Evolutionary conservation across 371 early-diverging fungal genomes (phyloP).

Genomic region (Mortierella sp.): DNA sequence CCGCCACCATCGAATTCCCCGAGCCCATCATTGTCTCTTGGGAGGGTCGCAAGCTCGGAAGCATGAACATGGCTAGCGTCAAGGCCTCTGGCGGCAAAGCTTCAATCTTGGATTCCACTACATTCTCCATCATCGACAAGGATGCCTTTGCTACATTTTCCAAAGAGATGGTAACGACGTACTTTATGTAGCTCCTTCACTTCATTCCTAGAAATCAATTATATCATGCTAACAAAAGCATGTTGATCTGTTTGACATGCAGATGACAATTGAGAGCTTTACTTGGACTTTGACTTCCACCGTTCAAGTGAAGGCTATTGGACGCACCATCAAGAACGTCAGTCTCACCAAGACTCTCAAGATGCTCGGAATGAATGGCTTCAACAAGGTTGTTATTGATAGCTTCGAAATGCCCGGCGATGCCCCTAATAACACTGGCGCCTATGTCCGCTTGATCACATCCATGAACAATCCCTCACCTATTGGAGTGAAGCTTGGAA

Average conservation of each 20-base stretch:
- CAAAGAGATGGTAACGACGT: constrained; percentile 61
- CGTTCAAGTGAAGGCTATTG: constrained; percentile 66
- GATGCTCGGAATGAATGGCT: constrained; percentile 65
- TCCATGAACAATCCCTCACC: constrained; percentile 70
- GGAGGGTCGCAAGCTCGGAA: constrained; percentile 63
- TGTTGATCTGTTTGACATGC: neutral
- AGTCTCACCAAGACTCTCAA: constrained; percentile 65
- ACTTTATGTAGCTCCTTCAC: neutral
- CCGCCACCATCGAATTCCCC: constrained; percentile 64
- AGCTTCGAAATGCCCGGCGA: constrained; percentile 69
- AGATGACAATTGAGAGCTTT: constrained; percentile 55
- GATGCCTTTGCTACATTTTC: constrained; percentile 66
- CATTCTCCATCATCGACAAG: constrained; percentile 65
- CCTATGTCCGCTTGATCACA: constrained; percentile 66
- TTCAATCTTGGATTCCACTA: constrained; percentile 58
- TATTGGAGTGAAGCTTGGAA: constrained; percentile 70
- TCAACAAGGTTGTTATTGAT: constrained; percentile 65
- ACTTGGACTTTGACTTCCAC: constrained; percentile 70
- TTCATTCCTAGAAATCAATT: neutral
- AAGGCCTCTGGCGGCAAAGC: constrained; percentile 66
- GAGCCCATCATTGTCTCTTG: constrained; percentile 64
- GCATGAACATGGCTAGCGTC: constrained; percentile 63
- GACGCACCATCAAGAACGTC: constrained; percentile 56
- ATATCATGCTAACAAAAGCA: neutral
- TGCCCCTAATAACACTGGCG: constrained; percentile 66